These are phyloP conservation scores for Actinomucor elegans DNA, from an alignment of 371 early-diverging fungal species.

Conservation along the genomic window DNA sequence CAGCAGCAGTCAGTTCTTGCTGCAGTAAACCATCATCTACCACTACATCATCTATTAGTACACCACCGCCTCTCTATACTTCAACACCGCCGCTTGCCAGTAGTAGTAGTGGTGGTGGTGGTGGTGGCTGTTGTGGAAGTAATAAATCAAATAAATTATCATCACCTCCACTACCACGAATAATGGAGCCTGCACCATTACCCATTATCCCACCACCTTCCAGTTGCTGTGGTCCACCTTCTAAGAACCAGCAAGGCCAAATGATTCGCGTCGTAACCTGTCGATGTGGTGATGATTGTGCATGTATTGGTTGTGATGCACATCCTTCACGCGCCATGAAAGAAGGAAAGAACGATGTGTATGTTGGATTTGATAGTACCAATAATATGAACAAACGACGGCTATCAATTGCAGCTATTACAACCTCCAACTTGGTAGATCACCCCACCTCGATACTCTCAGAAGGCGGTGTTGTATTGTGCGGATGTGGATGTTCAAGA, in stretches of 20 bases:
- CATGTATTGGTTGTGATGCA: constrained; percentile 50
- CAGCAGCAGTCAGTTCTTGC: not conserved
- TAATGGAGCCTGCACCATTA: constrained; percentile 10
- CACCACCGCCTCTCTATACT: not conserved
- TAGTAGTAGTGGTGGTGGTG: no score
- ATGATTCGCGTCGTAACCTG: constrained; percentile 42
- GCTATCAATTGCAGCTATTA: constrained; percentile 7
- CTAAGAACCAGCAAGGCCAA: constrained; percentile 31
- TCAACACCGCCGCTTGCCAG: not conserved
- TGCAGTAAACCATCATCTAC: not conserved
- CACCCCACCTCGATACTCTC: constrained; percentile 27
- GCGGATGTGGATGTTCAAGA: constrained; percentile 41
- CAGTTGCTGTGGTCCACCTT: constrained; percentile 27
- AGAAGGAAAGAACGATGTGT: constrained; percentile 35
- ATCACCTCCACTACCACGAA: not conserved
- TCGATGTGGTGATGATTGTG: constrained; percentile 50
- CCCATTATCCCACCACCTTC: constrained; percentile 18
- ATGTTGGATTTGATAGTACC: constrained; percentile 24
- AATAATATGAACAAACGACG: not conserved
- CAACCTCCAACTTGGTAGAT: not conserved
- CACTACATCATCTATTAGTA: not conserved
- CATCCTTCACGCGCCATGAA: constrained; percentile 50
- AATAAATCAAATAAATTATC: not conserved
- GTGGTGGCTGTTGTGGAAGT: constrained; percentile 7
- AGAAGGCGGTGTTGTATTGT: constrained; percentile 27